Base-by-base conservation (phyloP, 140 eudicot species). In the Erigeron philadelphicus region DNA sequence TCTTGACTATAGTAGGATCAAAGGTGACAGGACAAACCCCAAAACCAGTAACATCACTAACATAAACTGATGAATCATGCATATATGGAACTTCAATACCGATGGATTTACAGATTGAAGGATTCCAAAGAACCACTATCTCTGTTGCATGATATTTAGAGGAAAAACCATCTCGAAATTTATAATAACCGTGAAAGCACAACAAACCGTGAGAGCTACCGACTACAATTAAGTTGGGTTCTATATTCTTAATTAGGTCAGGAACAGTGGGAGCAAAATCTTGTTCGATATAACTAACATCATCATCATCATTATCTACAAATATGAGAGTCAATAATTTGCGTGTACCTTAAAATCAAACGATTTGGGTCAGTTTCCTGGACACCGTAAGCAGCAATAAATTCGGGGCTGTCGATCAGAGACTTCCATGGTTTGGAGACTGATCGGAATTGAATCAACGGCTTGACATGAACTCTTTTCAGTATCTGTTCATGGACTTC, bases 11-110 rank as follows among this genome's bases (percentile, higher is more conserved):
- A 12, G 23, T 64, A 9, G 68, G 68, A 31, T 64, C 68, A 43
- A 16, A 8, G 9, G 5, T 64, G 4, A 41, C 68, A 6, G 52
- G 68, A 16, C 68, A 42, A n/a, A 64, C 68, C 18, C 68, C 68
- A 10, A 64, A 64, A 43, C 66, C 66, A 8, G 35, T 1, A 61
- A 6, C 16, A 6, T 9, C 8, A 31, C 5, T 31, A 31, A 31
- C 38, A 0, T 0, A 1, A 38, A 5, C 21, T 8, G 17, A 31
- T 0, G 1, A 9, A 57, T 21, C 38, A n/a, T 35, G 63, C 63
- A 57, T 5, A 7, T 31, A 31, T 31, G 2, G n/a, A 57, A 57
- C 13, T 18, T 40, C 41, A 3, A 57, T 7, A 31, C 38, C 38
- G 5, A 31, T 31, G 1, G 63, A 21, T 57, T 18, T 57, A 18